Base-by-base conservation (phyloP, 2,329 filamentous ascomycete genomes). In the Diaporthe capsici region DNA sequence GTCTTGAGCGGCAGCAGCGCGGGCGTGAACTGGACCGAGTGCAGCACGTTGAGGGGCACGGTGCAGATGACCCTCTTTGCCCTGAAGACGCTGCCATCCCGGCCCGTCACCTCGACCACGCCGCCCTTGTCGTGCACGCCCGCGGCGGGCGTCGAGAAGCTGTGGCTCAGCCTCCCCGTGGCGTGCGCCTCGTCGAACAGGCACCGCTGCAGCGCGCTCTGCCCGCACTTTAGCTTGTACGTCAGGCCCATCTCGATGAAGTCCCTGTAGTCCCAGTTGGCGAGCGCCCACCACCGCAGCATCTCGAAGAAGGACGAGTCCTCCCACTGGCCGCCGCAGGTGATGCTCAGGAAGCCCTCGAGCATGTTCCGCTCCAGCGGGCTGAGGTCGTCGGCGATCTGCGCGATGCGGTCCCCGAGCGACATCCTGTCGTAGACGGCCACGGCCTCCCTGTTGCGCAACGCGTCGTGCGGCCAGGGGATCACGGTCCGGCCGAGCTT, bases 211-310 rank as follows among this genome's bases (percentile, higher is more conserved):
- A 89, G 87, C 39, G 80, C 84, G 0, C 85, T 87, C 77, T 89
- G 87, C 0, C 87, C 87, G 0, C 80, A 80, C 17, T 80, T 81
- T 77, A 85, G 84, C 77, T 87, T 87, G 78, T 85, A 87, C 28
- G 83, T 83, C 51, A 85, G 82, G 2, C 85, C 79, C n/a, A 82
- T 81, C 39, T 85, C 82, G 37, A 86, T 81, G 53, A 83, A 85
- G 1, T 83, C 84, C 22, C 81, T 79, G 71, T 84, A 87, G 7
- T 81, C 83, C 78, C 86, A 87, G 39, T 82, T 86, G 72, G 82
- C 82, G 1, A 86, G 79, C 12, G 84, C 87, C 86, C 84, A 88
- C 87, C 86, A 88, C 74, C 87, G 86, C 25, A 89, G 79, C 44
- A 88, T 84, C 72, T 89, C 87, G 65, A 85, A 85, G 75, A 89